A percentile compares a stretch with the other conserved stretches of the same genome.
Conservation (phyloP, 768 basidiomycete species). For the Rhodotorula kratochvilovae region DNA sequence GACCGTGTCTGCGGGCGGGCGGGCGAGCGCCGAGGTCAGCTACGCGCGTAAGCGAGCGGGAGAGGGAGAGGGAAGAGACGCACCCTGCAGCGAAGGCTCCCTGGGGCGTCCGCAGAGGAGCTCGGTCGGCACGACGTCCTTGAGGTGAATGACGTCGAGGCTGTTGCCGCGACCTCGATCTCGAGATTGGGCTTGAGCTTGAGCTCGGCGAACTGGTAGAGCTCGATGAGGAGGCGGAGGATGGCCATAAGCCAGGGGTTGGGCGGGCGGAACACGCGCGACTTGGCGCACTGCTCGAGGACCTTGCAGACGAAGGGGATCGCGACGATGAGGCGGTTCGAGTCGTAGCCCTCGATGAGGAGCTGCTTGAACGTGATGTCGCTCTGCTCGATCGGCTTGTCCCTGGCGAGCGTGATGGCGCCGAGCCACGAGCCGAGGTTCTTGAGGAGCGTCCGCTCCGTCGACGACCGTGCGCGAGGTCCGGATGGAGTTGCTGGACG, state of each 20-base stretch:
- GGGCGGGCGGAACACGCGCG: constrained; percentile 87
- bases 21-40: background rate
- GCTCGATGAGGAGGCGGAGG: constrained; percentile 79
- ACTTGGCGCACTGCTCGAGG: constrained; percentile 80
- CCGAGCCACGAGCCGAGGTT: constrained; percentile 95
- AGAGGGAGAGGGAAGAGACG: background rate
- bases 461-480: constrained; percentile 66
- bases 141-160: constrained; percentile 80
- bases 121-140: constrained; percentile 73
- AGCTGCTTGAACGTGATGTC: constrained; percentile 96
- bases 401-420: constrained; percentile 81
- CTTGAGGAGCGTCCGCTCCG: constrained; percentile 82
- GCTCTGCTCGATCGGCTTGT: constrained; percentile 85
- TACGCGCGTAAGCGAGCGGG: background rate
- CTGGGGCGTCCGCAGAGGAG: constrained; percentile 70
- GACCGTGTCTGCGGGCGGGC: constrained; percentile 37
- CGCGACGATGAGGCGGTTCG: constrained; percentile 79
- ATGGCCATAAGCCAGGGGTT: constrained; percentile 99
- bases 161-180: constrained; percentile 90
- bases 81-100: constrained; percentile 35
- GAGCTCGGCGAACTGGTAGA: constrained; percentile 95
- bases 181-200: constrained; percentile 97
- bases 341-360: constrained; percentile 92
- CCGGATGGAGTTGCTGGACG: constrained; percentile 77
- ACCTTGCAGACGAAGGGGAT: constrained; percentile 99